Base-by-base conservation (phyloP, 169 alveolate genomes). In the Plasmodium sp. region DNA sequence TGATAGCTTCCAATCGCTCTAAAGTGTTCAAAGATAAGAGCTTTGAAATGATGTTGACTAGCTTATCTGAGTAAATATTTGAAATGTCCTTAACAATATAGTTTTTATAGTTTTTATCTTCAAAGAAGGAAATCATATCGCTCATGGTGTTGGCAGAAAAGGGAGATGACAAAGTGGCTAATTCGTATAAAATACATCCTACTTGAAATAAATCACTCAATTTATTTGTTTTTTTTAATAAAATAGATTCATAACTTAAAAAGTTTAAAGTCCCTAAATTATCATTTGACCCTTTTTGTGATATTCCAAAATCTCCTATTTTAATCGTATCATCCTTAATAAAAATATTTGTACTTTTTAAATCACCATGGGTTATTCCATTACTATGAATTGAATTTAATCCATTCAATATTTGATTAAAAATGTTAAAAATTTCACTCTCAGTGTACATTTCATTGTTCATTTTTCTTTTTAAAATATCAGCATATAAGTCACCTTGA, bases 271-370 rank as follows among this genome's bases (percentile, higher is more conserved):
- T 85, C 71, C 93, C 93, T 75, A 85, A 74, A 16, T 85, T 85
- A 31, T 85, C 54, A 85, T 85, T 85, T 85, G 93, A 74, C 62
- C 85, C 84, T 85, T 74, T 51, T 85, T 85, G 85, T 67, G 98
- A 96, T 48, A 97, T 96, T 4, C 98, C 98, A 74, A 97, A 97
- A 84, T 97, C 98, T 27, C 98, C 98, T 56, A 97, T 84, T 88
- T 97, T 97, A 27, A 96, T 94, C 79, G 91, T 80, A 48, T 96
- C 97, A 31, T 95, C 94, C 84, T 97, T 96, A 43, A 97, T 91
- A 92, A 97, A 97, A 45, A 97, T 97, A 95, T 97, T 97, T 36
- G 98, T 96, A 27, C 98, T 97, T 79, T 97, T 97, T 80, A 97
- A 88, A 79, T 97, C 98, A 33, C 98, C 97, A 92, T 97, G 98